Evolutionary conservation across 2,329 filamentous ascomycete genomes (phyloP), one percentile per base, ranked within the genome.

Genomic region (Scytalidium sp.): DNA sequence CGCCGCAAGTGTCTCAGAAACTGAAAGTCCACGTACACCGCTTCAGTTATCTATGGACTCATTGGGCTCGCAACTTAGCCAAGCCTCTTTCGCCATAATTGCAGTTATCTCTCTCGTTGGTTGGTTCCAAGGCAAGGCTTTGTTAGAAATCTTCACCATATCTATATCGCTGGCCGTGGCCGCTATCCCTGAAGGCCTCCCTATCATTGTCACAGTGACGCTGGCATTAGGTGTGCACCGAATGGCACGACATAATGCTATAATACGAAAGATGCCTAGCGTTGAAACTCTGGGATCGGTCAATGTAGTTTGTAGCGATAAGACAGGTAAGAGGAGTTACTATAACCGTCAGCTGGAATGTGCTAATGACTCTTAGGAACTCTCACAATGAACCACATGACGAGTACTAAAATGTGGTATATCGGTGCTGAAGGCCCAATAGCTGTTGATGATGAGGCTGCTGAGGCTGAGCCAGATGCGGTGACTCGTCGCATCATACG

Each of bases 251-350:
- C 84, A 93, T 60, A 90, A 96, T 66, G 94, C 94, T 8, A 99
- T 99, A 66, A 93, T 99, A 52, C 87, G 94, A 58, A 87, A 89
- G 64, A 87, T 99, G 71, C 95, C 95, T 19, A 97, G 94, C 68
- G 95, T 99, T 8, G 94, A 99, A 68, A 99, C 94, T 1, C 74
- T 99, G 4, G 95, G 95, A 8, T 97, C 92, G n/a, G 94, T 99
- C 51, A 99, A 97, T 62, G 92, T 99, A n/a, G 90, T 99, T 6
- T 99, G 95, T 73, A 97, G 91, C 59, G 94, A 99, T 75, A 99
- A 99, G 73, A 99, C 94, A 41, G 90, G 83, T 83, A 70, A 60
- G 67, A 53, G 13, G 41, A 40, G 15, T 41, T 15, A 41, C 25
- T 43, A 29, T 22, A 43, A 39, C 6, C 5, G 17, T 46, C 19